These are phyloP conservation scores for Podospora comata DNA, from an alignment of 495 filamentous ascomycete genomes.

Conservation along the genomic window DNA sequence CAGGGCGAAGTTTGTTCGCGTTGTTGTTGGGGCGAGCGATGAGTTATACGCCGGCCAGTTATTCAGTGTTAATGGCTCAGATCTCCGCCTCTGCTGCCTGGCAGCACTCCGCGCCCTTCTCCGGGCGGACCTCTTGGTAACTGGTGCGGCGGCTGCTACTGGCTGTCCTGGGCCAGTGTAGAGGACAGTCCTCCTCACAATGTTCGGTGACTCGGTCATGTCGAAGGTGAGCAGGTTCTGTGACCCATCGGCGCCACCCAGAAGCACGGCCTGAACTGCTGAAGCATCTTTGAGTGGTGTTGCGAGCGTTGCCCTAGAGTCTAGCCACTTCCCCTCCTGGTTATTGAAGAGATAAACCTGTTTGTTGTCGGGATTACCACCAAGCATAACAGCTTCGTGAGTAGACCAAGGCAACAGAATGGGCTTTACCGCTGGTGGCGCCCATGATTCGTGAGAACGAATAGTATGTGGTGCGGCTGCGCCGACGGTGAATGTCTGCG, in stretches of 20 bases:
- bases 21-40: conserved; percentile 62
- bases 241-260: conserved; percentile 71
- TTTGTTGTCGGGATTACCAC: conserved; percentile 64
- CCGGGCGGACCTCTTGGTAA: conserved; percentile 21
- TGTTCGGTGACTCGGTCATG: conserved; percentile 71
- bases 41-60: conserved; percentile 78
- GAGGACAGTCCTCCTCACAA: conserved; percentile 64
- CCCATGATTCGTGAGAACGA: conserved; percentile 49
- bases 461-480: conserved; percentile 59
- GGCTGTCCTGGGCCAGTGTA: conserved; percentile 43
- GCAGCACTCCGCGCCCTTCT: conserved; percentile 34
- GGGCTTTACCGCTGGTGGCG: conserved; percentile 63
- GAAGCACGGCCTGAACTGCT: conserved; percentile 55
- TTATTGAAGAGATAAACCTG: conserved; percentile 63
- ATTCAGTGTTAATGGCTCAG: conserved; percentile 44
- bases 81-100: conserved; percentile 26
- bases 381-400: conserved; percentile 69
- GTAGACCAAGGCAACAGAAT: conserved; percentile 75
- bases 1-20: conserved; percentile 46
- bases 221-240: conserved; percentile 83
- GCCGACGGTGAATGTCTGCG: conserved; percentile 72
- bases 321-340: conserved; percentile 52
- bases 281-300: conserved; percentile 53
- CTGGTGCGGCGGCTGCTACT: conserved; percentile 40
- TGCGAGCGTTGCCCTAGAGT: conserved; percentile 60